phyloP scores from a whole-genome alignment of 139 green algal species.

The Chara braunii region DNA sequence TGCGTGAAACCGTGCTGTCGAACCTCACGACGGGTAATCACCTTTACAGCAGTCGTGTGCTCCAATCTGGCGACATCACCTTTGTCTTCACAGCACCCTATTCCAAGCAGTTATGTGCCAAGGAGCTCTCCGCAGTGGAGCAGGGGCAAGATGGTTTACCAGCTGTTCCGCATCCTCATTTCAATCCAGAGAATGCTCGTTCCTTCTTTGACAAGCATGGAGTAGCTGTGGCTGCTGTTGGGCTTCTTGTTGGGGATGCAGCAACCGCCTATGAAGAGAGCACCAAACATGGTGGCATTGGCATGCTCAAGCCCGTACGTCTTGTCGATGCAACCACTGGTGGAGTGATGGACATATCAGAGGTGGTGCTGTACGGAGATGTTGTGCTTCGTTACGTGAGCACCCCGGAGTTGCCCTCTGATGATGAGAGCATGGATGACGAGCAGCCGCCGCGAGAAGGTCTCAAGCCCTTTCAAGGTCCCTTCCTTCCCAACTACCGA shows the following conservation, averaged over 20 bases:
- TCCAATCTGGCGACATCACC: constrained; percentile 74
- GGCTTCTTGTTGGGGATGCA: constrained; percentile 76
- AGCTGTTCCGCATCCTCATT: constrained; percentile 19
- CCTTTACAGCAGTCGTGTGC: constrained; percentile 72
- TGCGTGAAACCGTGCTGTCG: constrained; percentile 76
- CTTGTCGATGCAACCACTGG: constrained; percentile 42
- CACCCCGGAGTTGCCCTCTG: too few relatives aligned
- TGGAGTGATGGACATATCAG: constrained; percentile 46
- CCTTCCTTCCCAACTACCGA: constrained; percentile 73
- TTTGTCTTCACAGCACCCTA: constrained; percentile 94
- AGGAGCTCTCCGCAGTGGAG: background rate
- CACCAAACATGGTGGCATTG: constrained; percentile 58
- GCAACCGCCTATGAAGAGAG: constrained; percentile 57
- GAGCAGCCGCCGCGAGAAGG: too few relatives aligned
- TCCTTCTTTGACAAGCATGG: constrained; percentile 79
- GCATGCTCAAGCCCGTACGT: constrained; percentile 52
- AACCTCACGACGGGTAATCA: constrained; percentile 83
- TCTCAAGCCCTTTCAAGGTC: constrained; percentile 53
- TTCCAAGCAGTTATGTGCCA: background rate
- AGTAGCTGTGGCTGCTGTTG: constrained; percentile 76
- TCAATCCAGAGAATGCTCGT: constrained; percentile 9
- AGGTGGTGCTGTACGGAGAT: constrained; percentile 90
- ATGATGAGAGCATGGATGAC: too few relatives aligned
- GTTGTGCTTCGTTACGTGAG: constrained; percentile 70
- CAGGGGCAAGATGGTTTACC: background rate